Evolutionary conservation across 352 stramenopile species (phyloP).

Genomic region (Globisporangium nodosum): DNA sequence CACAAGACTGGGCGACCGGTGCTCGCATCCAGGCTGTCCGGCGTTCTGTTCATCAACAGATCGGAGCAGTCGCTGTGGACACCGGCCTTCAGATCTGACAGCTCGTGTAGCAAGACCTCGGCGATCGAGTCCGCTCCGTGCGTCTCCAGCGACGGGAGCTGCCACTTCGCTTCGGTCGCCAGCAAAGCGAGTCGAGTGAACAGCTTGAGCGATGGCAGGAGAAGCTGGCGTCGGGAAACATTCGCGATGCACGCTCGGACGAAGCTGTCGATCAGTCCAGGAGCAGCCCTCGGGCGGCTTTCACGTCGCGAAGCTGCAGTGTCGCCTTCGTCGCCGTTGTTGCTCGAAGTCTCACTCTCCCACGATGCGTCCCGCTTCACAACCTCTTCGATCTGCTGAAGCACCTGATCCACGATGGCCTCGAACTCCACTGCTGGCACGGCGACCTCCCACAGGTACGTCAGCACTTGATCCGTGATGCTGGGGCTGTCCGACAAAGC

Average conservation of each 20-base stretch:
- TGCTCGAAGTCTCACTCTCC: slow-evolving; percentile 6
- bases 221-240: slow-evolving; percentile 13
- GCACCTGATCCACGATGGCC: slow-evolving; percentile 23
- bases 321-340: neutral
- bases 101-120: slow-evolving; percentile 19
- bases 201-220: slow-evolving; percentile 25
- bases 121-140: slow-evolving; percentile 1
- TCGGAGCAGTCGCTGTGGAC: no score
- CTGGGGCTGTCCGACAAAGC: neutral
- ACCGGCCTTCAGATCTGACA: slow-evolving; percentile 21
- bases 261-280: slow-evolving; percentile 17
- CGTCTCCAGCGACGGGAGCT: neutral
- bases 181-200: slow-evolving; percentile 30
- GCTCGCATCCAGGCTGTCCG: neutral
- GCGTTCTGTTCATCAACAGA: no score
- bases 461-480: slow-evolving; percentile 29
- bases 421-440: slow-evolving; percentile 15
- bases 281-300: neutral
- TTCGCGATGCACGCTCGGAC: slow-evolving; percentile 22
- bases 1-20: neutral
- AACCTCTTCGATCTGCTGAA: slow-evolving; percentile 34
- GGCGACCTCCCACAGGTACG: slow-evolving; percentile 34
- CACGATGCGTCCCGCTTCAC: slow-evolving; percentile 4
- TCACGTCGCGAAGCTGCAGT: neutral
- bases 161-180: slow-evolving; percentile 15